phyloP scores from a whole-genome alignment of 1,139 yeast species.

The Candida sanyaensis region DNA sequence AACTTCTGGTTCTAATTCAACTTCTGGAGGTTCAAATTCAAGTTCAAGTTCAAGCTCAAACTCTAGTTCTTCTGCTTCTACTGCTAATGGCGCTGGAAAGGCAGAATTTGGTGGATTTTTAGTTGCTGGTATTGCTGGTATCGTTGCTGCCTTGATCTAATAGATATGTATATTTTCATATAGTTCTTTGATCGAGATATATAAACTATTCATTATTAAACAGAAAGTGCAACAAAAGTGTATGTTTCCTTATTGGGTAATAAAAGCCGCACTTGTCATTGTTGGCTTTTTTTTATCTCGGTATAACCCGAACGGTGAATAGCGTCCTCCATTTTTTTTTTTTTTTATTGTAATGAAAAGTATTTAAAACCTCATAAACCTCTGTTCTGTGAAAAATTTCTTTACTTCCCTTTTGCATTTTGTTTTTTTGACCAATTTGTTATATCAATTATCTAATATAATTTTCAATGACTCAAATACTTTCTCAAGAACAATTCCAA shows the following conservation, averaged over 20 bases:
- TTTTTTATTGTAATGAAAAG: not conserved
- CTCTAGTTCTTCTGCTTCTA: constrained; percentile 14
- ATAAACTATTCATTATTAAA: not conserved
- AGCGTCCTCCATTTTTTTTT: not conserved
- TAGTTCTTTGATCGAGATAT: not conserved
- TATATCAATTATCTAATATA: too few relatives aligned
- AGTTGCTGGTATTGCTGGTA: constrained; percentile 16
- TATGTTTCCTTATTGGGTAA: not conserved
- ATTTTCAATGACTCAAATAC: constrained; percentile 26
- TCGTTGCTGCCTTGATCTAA: constrained; percentile 15
- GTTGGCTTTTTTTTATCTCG: not conserved
- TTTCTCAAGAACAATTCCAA: constrained; percentile 46
- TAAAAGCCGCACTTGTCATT: not conserved
- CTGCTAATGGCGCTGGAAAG: constrained; percentile 16
- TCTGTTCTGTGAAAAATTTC: too few relatives aligned
- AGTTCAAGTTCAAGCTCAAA: constrained; percentile 6
- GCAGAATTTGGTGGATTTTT: constrained; percentile 15
- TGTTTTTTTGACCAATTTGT: not conserved
- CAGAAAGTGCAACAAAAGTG: too few relatives aligned
- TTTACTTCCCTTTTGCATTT: too few relatives aligned
- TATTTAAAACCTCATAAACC: too few relatives aligned
- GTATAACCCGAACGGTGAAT: not conserved
- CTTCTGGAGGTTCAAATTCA: constrained; percentile 1
- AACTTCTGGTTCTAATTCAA: constrained; percentile 2
- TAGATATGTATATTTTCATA: not conserved